Percentiles rank a stretch among this genome's conserved stretches.
Conservation (phyloP, 106 monocot species). For the Dendrobium chrysotoxum region DNA sequence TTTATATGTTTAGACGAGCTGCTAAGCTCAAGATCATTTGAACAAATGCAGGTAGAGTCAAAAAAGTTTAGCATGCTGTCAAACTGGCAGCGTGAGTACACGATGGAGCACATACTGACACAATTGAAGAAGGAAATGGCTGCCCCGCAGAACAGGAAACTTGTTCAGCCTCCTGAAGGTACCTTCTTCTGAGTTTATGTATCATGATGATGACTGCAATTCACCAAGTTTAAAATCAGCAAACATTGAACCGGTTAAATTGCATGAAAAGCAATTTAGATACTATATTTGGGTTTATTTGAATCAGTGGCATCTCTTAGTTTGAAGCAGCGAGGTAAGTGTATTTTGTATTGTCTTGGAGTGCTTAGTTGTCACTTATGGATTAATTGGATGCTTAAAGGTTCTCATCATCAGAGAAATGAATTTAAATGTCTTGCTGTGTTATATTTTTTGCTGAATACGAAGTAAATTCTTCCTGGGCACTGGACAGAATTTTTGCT, state of each 20-base stretch:
- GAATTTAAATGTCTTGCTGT: no score
- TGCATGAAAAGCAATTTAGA: not conserved
- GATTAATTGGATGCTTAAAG: no score
- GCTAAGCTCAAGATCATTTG: not conserved
- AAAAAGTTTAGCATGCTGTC: conserved; percentile 19
- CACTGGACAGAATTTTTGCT: no score
- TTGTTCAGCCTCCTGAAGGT: conserved; percentile 18
- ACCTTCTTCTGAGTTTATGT: conserved; percentile 14
- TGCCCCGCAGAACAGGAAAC: conserved; percentile 16
- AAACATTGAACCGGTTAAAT: not conserved
- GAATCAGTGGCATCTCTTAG: not conserved
- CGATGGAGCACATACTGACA: conserved; percentile 22
- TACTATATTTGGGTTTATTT: not conserved
- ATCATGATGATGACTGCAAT: not conserved
- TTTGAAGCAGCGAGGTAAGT: not conserved
- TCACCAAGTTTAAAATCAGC: not conserved
- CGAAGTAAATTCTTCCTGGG: no score
- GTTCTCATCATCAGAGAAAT: no score
- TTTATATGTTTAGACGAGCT: not conserved
- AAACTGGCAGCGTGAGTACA: conserved; percentile 24
- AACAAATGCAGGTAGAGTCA: conserved; percentile 17
- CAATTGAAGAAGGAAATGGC: conserved; percentile 24
- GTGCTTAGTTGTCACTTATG: no score
- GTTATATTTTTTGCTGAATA: no score
- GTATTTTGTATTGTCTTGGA: no score